Evolutionary conservation across 106 monocot species (phyloP).

Genomic region (Dendrobium officinale): DNA sequence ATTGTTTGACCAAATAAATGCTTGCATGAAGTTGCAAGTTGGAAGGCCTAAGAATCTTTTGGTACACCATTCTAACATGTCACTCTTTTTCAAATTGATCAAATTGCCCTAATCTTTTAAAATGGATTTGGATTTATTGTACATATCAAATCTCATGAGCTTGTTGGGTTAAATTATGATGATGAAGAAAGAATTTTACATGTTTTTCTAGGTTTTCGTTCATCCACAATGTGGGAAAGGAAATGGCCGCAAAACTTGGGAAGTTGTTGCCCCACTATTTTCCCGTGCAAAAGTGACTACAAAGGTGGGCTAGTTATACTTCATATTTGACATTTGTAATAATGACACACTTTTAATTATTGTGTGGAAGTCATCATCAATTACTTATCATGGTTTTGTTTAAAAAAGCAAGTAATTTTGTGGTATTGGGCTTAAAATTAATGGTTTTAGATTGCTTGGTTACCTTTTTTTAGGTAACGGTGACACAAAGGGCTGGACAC

Average conservation of each 20-base stretch:
- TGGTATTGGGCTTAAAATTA: background rate
- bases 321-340: background rate
- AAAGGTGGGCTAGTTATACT: conserved; percentile 27
- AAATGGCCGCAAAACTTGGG: conserved; percentile 62
- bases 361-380: background rate
- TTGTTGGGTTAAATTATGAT: conserved; percentile 1
- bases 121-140: background rate
- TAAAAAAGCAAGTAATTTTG: background rate
- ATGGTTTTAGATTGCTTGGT: background rate
- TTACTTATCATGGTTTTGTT: background rate
- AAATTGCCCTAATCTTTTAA: background rate
- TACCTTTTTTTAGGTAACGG: conserved; percentile 42
- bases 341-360: background rate
- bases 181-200: background rate
- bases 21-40: conserved; percentile 26
- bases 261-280: conserved; percentile 74
- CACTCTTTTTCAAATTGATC: conserved; percentile 4
- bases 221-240: conserved; percentile 88
- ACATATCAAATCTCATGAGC: background rate
- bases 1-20: conserved; percentile 49
- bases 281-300: conserved; percentile 62
- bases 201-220: conserved; percentile 69
- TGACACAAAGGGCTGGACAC: conserved; percentile 81
- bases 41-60: conserved; percentile 72
- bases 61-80: conserved; percentile 28